A percentile compares a stretch with the other conserved stretches of the same genome.
Conservation (phyloP, 306 rosid genomes). For the Adenanthera pavonina region DNA sequence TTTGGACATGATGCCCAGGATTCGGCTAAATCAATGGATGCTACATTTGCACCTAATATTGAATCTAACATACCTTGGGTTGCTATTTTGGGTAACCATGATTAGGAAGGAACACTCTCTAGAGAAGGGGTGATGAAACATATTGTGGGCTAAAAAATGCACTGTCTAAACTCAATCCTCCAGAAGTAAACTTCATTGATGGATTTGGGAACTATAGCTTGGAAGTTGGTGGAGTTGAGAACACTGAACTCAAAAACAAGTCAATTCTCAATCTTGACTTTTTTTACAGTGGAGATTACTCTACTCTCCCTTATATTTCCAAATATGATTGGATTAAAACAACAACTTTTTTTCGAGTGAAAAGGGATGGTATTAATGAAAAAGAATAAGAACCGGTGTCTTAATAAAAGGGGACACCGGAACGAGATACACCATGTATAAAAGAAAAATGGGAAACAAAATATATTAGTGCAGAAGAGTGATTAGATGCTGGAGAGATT, state of each 20-base stretch:
- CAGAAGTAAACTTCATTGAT: constrained; percentile 56
- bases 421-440: too few species aligned
- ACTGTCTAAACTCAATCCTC: constrained; percentile 72
- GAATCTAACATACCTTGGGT: constrained; percentile 87
- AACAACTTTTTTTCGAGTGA: constrained; percentile 79
- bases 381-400: constrained; percentile 38
- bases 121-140: constrained; percentile 91
- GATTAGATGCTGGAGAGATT: too few species aligned
- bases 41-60: constrained; percentile 90
- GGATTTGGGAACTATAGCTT: constrained; percentile 95
- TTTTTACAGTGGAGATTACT: constrained; percentile 94
- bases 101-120: constrained; percentile 82
- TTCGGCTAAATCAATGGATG: constrained; percentile 74
- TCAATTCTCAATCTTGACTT: constrained; percentile 88
- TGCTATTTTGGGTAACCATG: constrained; percentile 94
- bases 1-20: constrained; percentile 65
- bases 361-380: background rate
- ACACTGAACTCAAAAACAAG: constrained; percentile 74
- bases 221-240: constrained; percentile 73
- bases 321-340: constrained; percentile 94
- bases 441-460: too few species aligned
- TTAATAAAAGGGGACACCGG: background rate
- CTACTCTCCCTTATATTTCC: constrained; percentile 63
- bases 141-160: constrained; percentile 78
- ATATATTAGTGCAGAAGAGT: too few species aligned